Base-by-base conservation (phyloP, 2,329 filamentous ascomycete species). In the Tolypocladium ovalisporum region DNA sequence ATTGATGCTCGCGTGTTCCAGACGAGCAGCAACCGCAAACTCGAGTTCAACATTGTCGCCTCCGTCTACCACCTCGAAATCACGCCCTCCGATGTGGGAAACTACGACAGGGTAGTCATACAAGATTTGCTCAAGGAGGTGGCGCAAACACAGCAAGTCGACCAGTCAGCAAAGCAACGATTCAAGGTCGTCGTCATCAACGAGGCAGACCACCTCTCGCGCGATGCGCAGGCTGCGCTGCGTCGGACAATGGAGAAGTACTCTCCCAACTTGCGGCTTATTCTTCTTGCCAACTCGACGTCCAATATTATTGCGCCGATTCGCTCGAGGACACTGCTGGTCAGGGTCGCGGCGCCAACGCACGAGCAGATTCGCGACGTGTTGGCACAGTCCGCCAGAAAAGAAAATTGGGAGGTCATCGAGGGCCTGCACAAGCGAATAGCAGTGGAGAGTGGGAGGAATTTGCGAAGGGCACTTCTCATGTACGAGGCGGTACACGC, bases 121-220 rank as follows among this genome's bases (percentile, higher is more conserved):
- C 94, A 99, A 70, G 94, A 97, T 67, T 78, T 99, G 54, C 78
- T 99, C 54, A 99, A 99, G 73, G 94, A 99, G 73, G 93, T 99
- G 6, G 94, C 95, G 35, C 95, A 99, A 74, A 99, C 94, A 56
- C 94, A 99, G 71, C 95, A 99, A 75, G 94, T 99, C n/a, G 94
- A 99, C 71, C 80, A 94, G 64, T 81, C 85, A 15, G 95, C 95
- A 19, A 89, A 85, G 70, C 94, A 99, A 71, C 83, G 86, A 51
- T 99, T 99, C 82, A 99, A 99, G 75, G 92, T 99, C 1, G 94
- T 99, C 1, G 93, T 99, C 39, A 97, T 99, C 79, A 99, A 99
- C 67, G 94, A 99, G 77, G 94, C 94, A 9, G 95, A 99, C 69
- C 89, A 96, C 68, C 80, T 99, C 62, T 94, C 88, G 4, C 80